Percentiles rank a stretch among this genome's conserved stretches.
These are phyloP conservation scores for Penicillium concentricum DNA, from an alignment of 2,329 filamentous ascomycete genomes.

Conservation along the genomic window DNA sequence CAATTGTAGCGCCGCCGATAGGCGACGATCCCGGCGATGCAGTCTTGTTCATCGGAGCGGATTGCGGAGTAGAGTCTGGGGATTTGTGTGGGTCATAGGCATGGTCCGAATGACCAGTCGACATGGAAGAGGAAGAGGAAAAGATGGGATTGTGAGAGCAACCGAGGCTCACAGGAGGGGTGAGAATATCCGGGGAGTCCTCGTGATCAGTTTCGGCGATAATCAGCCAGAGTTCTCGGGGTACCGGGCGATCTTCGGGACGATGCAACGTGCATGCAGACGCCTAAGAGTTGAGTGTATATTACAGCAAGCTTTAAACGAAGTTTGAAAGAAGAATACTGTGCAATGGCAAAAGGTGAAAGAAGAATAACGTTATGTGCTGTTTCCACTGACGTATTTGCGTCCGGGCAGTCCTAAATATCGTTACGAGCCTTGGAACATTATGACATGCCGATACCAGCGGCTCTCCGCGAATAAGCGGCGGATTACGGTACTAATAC, in stretches of 20 bases:
- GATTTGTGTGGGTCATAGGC: conserved; percentile 19
- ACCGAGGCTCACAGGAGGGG: conserved; percentile 19
- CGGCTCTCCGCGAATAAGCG: conserved; percentile 18
- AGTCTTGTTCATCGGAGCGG: conserved; percentile 33
- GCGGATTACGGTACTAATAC: conserved; percentile 20
- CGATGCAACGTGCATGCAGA: background rate
- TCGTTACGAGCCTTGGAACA: conserved; percentile 13
- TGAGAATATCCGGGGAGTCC: conserved; percentile 20
- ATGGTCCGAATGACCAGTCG: conserved; percentile 30
- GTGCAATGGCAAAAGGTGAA: conserved; percentile 3
- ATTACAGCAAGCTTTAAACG: background rate
- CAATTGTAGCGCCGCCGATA: conserved; percentile 17
- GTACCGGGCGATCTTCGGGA: conserved; percentile 28
- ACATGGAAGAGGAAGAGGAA: conserved; percentile 24
- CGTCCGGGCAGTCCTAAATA: background rate
- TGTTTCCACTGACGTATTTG: conserved; percentile 12
- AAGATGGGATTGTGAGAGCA: conserved; percentile 11
- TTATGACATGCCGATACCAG: conserved; percentile 37
- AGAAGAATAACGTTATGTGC: conserved; percentile 6
- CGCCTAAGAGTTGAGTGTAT: too few relatives aligned
- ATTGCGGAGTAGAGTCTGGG: conserved; percentile 19
- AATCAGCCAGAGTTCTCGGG: conserved; percentile 25
- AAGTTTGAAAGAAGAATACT: background rate
- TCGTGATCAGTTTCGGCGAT: conserved; percentile 28
- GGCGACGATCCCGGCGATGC: conserved; percentile 26